Evolutionary conservation across 345 rosid genomes (phyloP).

Genomic region (Citrus mangshanensis): DNA sequence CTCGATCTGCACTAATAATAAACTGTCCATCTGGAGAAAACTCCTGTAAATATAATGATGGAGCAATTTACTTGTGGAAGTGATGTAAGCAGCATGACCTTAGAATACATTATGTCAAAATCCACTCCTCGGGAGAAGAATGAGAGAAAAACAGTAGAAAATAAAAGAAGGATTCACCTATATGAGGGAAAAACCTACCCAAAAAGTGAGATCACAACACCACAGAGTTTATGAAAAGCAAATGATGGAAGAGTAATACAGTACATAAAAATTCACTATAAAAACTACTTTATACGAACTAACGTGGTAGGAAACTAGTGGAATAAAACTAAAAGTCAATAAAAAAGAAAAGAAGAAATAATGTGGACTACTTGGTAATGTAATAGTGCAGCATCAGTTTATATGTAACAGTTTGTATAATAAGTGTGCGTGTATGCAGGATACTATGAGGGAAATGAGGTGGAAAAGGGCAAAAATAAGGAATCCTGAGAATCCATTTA

Average conservation of each 20-base stretch:
- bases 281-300: too few species aligned
- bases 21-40: slow-evolving; percentile 80
- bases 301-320: background rate
- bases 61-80: background rate
- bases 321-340: background rate
- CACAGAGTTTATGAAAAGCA: background rate
- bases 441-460: background rate
- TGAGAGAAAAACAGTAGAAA: background rate
- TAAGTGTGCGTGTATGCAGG: background rate
- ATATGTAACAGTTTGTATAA: too few species aligned
- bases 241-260: background rate
- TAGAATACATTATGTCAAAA: background rate
- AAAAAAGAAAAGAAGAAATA: background rate
- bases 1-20: slow-evolving; percentile 83
- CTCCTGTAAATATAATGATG: slow-evolving; percentile 46
- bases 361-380: background rate
- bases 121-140: background rate
- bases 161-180: background rate
- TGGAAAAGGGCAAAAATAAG: background rate
- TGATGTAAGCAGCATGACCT: background rate
- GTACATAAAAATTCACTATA: background rate
- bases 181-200: background rate
- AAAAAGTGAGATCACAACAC: background rate
- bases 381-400: background rate
- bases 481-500: background rate